These are phyloP conservation scores for Castanopsis chinensis DNA, from an alignment of 306 rosid species.

Conservation along the genomic window DNA sequence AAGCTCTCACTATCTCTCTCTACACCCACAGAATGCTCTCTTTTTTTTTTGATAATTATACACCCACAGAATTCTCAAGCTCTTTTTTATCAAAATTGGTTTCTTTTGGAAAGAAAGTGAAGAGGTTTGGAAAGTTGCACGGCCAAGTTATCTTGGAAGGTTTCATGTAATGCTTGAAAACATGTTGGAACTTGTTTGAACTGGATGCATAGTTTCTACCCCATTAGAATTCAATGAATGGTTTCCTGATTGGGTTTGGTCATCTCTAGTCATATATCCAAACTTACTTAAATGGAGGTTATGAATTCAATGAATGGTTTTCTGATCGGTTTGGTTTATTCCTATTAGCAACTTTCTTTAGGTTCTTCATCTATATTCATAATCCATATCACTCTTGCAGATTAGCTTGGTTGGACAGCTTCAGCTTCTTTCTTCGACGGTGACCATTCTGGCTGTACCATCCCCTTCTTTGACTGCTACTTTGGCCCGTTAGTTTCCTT, in stretches of 20 bases:
- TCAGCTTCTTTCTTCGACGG: constrained; percentile 94
- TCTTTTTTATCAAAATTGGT: neutral
- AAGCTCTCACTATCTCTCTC: neutral
- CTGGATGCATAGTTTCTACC: neutral
- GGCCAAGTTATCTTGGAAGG: neutral
- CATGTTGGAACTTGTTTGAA: neutral
- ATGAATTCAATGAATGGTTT: neutral
- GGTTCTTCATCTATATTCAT: constrained; percentile 11
- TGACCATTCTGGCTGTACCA: constrained; percentile 92
- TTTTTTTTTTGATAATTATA: too few relatives aligned
- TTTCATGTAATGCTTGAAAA: neutral
- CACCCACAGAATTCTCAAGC: too few relatives aligned
- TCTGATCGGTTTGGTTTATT: too few relatives aligned
- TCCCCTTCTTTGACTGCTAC: constrained; percentile 92
- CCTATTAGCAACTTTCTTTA: neutral
- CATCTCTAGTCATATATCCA: neutral
- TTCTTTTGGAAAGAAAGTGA: neutral
- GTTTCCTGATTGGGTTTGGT: neutral
- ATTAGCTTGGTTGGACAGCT: constrained; percentile 92
- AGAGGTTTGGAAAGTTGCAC: neutral
- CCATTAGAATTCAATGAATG: neutral
- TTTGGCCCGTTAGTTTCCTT: constrained; percentile 86
- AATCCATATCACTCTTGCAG: constrained; percentile 49
- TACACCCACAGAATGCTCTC: too few relatives aligned
- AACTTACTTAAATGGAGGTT: neutral